phyloP scores from a whole-genome alignment of 2,329 filamentous ascomycete genomes.

The Colletotrichum eleusines region DNA sequence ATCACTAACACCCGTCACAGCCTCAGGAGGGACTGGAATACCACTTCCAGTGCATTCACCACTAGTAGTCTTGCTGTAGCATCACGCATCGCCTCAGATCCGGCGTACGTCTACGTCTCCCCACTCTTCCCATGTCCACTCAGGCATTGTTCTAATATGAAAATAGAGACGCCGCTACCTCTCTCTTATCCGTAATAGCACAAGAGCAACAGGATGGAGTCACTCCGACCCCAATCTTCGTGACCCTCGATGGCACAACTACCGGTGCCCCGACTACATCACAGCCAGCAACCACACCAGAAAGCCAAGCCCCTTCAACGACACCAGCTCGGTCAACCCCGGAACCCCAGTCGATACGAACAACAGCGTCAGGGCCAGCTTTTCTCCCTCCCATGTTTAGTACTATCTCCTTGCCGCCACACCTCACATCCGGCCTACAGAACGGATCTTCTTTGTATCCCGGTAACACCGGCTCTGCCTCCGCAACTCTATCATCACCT shows the following conservation, averaged over 20 bases:
- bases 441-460: conserved; percentile 19
- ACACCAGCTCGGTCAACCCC: background rate
- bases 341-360: background rate
- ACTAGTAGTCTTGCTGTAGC: background rate
- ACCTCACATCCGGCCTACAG: conserved; percentile 10
- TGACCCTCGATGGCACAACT: conserved; percentile 29
- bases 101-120: conserved; percentile 14
- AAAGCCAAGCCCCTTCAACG: conserved; percentile 1
- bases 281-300: background rate
- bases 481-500: background rate
- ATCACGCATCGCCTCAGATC: background rate
- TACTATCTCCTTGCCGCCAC: conserved; percentile 30
- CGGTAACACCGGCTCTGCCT: background rate
- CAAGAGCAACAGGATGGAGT: conserved; percentile 32
- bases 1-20: conserved; percentile 3
- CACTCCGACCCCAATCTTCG: conserved; percentile 41
- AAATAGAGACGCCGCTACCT: background rate
- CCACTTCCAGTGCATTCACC: conserved; percentile 6
- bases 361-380: conserved; percentile 3
- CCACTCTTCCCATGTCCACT: background rate
- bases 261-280: conserved; percentile 8
- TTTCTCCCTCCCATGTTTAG: conserved; percentile 29
- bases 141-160: conserved; percentile 6
- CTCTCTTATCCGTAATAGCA: background rate
- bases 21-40: conserved; percentile 26